Evolutionary conservation across 441 rosid species (phyloP), one percentile per base, ranked within the genome.

Genomic region (Breynia disticha): DNA sequence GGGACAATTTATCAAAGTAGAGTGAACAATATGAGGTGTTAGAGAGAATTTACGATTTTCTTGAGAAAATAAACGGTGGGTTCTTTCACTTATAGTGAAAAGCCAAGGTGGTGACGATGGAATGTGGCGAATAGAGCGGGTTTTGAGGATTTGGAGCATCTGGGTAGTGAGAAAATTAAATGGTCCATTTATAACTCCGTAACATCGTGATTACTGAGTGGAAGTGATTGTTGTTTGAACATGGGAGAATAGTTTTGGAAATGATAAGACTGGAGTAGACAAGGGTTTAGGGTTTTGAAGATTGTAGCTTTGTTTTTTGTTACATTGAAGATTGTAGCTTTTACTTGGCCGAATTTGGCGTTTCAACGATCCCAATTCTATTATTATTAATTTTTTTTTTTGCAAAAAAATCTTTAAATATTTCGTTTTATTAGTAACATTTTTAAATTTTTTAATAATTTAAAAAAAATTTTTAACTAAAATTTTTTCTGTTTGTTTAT

Each of bases 11-110:
- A 71, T 20, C 19, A 87, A 46, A 18, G 76, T 45, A 39, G 81
- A 72, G 43, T 69, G 65, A 16, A 84, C 87, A 22, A 59, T 51
- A 19, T 72, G 78, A 56, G 80, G 77, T 10, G 78, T 72, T 48
- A 87, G 64, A 42, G 16, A 2, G 16, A 67, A 21, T 48, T 46
- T 69, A 43, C 11, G 5, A 55, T 42, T 54, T 53, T 46, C 48
- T 41, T 19, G 24, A 53, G 61, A 43, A 55, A 64, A 20, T 11
- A 42, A 43, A 0, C 48, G 24, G 45, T 22, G 44, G 57, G 44
- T 47, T 66, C 42, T 24, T 1, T 37, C 57, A 13, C 7, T 37
- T 61, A 52, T 17, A 52, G 11, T 18, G 22, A 39, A 47, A 19
- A 17, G 20, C 18, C 19, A 16, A 44, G 44, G 22, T 32, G 59